Evolutionary conservation across 2,329 filamentous ascomycete genomes (phyloP).

Genomic region (Penicillium sp.): DNA sequence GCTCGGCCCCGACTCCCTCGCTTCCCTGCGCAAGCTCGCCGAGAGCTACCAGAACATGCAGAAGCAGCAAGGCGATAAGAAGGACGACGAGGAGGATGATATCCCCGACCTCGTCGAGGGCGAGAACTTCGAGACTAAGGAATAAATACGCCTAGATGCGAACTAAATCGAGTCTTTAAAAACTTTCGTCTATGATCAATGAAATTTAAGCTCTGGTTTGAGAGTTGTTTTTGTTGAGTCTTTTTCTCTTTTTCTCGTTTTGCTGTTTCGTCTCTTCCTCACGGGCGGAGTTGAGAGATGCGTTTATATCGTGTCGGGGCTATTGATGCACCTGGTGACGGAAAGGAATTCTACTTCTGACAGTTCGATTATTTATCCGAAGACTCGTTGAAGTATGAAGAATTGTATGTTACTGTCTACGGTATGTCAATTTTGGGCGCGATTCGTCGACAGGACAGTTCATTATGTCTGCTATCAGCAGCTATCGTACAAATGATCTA

Average conservation of each 20-base stretch:
- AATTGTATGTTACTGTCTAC: neutral
- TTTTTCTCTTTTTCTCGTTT: neutral
- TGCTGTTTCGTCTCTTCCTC: neutral
- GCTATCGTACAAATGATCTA: conserved; percentile 13
- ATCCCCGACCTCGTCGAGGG: conserved; percentile 95
- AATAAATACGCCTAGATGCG: conserved; percentile 49
- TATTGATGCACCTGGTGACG: neutral
- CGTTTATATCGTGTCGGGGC: neutral
- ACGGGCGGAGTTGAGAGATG: neutral
- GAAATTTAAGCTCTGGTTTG: conserved; percentile 17
- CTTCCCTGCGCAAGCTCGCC: conserved; percentile 92
- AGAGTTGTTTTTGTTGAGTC: conserved; percentile 6
- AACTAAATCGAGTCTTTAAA: conserved; percentile 10
- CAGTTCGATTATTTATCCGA: neutral
- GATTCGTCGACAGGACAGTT: conserved; percentile 4
- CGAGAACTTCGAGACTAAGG: conserved; percentile 97
- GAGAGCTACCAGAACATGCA: conserved; percentile 99
- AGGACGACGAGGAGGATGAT: conserved; percentile 70
- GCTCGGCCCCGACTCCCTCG: conserved; percentile 94
- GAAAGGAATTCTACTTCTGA: neutral
- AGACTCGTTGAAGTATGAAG: neutral
- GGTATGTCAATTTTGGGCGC: neutral
- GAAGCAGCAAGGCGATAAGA: conserved; percentile 75
- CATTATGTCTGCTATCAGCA: conserved; percentile 12
- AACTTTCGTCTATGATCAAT: conserved; percentile 18